Evolutionary conservation across 1,284 basidiomycete species (phyloP).

Genomic region (Trichosporon sp.): DNA sequence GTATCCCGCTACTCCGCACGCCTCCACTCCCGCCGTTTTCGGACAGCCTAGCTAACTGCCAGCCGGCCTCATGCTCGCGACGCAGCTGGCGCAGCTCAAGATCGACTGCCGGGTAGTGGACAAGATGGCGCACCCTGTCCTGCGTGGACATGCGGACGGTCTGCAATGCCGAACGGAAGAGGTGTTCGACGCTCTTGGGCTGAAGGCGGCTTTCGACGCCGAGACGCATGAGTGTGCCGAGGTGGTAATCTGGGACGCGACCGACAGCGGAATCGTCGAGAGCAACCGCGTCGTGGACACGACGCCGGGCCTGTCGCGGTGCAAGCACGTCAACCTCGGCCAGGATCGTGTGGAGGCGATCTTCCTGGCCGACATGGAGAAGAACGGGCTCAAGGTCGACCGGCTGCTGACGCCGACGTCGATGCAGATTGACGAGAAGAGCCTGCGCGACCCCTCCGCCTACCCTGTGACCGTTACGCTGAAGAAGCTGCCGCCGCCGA

Average conservation of each 20-base stretch:
- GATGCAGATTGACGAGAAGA: slow-evolving; percentile 12
- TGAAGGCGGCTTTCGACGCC: slow-evolving; percentile 24
- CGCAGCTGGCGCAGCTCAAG: slow-evolving; percentile 17
- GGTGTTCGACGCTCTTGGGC: slow-evolving; percentile 32
- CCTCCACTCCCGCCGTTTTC: background rate
- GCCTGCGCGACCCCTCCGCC: slow-evolving; percentile 20
- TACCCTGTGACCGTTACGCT: slow-evolving; percentile 32
- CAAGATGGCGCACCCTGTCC: slow-evolving; percentile 27
- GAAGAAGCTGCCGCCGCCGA: slow-evolving; percentile 19
- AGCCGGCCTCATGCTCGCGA: slow-evolving; percentile 20
- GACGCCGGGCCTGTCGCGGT: slow-evolving; percentile 25
- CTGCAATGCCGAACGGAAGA: slow-evolving; percentile 35
- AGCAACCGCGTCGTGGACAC: slow-evolving; percentile 32
- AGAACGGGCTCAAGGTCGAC: slow-evolving; percentile 28
- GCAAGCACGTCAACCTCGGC: slow-evolving; percentile 31
- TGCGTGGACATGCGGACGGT: slow-evolving; percentile 28
- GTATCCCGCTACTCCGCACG: background rate
- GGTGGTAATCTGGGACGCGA: slow-evolving; percentile 30
- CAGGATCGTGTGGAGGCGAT: slow-evolving; percentile 37
- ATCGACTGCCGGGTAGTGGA: slow-evolving; percentile 30
- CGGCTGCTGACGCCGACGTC: slow-evolving; percentile 23
- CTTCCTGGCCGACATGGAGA: slow-evolving; percentile 31
- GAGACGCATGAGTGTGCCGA: slow-evolving; percentile 30
- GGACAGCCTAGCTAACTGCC: background rate
- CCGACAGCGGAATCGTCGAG: slow-evolving; percentile 22